Base-by-base conservation (phyloP, 345 rosid genomes). In the Sonneratia alba region DNA sequence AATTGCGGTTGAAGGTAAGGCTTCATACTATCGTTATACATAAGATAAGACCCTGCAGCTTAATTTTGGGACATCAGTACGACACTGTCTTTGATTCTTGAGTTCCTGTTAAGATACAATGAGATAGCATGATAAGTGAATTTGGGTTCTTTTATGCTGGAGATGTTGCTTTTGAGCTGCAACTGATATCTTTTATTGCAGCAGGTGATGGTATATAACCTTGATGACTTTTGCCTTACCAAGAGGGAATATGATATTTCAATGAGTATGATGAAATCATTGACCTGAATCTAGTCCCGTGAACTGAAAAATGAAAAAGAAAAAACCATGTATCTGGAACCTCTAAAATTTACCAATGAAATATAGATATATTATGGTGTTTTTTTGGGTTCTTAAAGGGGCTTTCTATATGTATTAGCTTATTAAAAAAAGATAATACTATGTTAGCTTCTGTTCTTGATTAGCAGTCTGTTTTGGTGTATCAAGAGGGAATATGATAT, bases 1-100 rank as follows among this genome's bases (percentile, higher is more conserved):
- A 95, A 76, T 73, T 95, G 74, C 87, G 97, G 18, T 85, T 90
- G 55, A 95, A 95, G 97, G 99, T 95, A 49, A 27, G 70, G 43
- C n/a, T 49, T 72, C 62, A 38, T 72, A 38, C 15, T 24, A 19
- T 55, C 37, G 13, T 56, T 38, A 24, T 24, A 32, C 66, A 15
- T 24, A 27, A 62, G 7, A 24, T n/a, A 6, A 8, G 15, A 48
- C 14, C 53, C 53, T 48, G 49, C 13, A 7, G 13, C 53, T 48
- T 1, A 40, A 0, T 40, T 40, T 48, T 48, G 18, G 18, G 18
- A 15, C 19, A 13, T 48, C 18, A 48, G 53, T 48, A 14, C 3
- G 53, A 48, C 18, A 48, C 18, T 48, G 12, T 48, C 4, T 48
- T 48, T 16, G 14, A 48, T 48, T 13, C 18, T 48, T 4, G 14